Conservation (phyloP, 2,329 filamentous ascomycete species). For the Fusarium luffae region DNA sequence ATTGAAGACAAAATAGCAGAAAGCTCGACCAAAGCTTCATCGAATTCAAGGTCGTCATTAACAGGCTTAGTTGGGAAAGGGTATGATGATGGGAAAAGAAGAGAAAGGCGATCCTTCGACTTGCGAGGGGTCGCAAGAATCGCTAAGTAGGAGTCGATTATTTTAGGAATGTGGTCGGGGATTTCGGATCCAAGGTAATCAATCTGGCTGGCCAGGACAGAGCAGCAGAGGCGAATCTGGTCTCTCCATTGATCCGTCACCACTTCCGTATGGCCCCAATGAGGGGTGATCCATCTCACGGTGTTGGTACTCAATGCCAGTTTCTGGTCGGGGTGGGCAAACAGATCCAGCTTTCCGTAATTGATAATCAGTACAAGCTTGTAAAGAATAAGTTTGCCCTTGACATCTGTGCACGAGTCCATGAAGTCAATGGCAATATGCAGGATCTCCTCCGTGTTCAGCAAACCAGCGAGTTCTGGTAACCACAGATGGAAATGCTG, state of each 20-base stretch:
- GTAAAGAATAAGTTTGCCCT: constrained; percentile 91
- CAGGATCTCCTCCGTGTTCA: constrained; percentile 85
- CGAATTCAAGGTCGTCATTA: constrained; percentile 71
- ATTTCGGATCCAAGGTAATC: constrained; percentile 82
- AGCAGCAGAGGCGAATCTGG: constrained; percentile 92
- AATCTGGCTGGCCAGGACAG: constrained; percentile 87
- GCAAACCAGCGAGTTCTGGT: constrained; percentile 83
- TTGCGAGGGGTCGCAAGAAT: constrained; percentile 69
- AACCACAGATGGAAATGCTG: constrained; percentile 98
- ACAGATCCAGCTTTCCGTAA: constrained; percentile 84
- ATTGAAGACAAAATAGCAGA: constrained; percentile 87
- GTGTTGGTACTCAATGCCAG: constrained; percentile 82
- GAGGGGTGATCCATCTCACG: constrained; percentile 88
- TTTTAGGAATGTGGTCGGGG: constrained; percentile 88
- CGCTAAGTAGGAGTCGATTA: constrained; percentile 87
- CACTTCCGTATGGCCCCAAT: constrained; percentile 83
- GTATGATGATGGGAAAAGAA: constrained; percentile 90
- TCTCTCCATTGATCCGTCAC: constrained; percentile 90
- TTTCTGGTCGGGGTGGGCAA: constrained; percentile 80
- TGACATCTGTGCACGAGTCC: constrained; percentile 87
- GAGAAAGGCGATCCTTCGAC: constrained; percentile 76
- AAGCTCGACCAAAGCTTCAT: constrained; percentile 89
- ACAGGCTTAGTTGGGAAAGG: constrained; percentile 84
- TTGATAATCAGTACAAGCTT: constrained; percentile 94
- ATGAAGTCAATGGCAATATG: constrained; percentile 94